Base-by-base conservation (phyloP, 2,329 filamentous ascomycete genomes). In the Drechslerella dactyloides region DNA sequence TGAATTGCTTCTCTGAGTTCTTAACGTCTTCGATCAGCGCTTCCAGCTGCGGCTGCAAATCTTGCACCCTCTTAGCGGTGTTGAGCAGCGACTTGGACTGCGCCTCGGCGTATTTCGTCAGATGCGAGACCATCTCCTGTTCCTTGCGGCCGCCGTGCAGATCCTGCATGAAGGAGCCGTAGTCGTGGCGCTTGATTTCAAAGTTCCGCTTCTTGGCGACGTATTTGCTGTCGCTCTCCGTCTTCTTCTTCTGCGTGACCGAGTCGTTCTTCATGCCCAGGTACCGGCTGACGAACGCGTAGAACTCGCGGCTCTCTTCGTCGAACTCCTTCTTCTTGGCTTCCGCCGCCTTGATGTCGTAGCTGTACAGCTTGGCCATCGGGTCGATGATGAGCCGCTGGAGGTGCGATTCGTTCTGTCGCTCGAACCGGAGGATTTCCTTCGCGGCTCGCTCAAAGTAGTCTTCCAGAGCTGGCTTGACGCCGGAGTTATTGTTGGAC, bases 161-260 rank as follows among this genome's bases (percentile, higher is more conserved):
- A 82, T 99, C 94, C 77, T 97, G 93, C 90, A 99, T 96, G 78
- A 97, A 99, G 13, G 91, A 96, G 1, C 93, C 97, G 79, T 99
- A 99, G 80, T 99, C 96, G 77, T 99, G 99, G 8, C 96, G 89
- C 82, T 96, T 97, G 65, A 99, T 84, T 82, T 99, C 94, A 77
- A 99, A 99, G 76, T 92, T 96, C 50, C 91, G 88, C 75, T 93
- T 87, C 82, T 97, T 97, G 51, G 85, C 87, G 79, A 97, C 93
- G 78, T 97, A 99, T 78, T 99, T 99, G 33, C 90, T 90, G 79
- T 99, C 94, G 76, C 92, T 97, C 76, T 97, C 92, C 44, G 86
- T 90, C 73, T 94, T 87, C 81, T 97, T 97, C 84, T 99, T 99
- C 79, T 96, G 90, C 81, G 97, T 99, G 77, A 96, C 84, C 6